Evolutionary conservation across 192 early-diverging fungal species (phyloP).

Genomic region (Coemansia sp.): DNA sequence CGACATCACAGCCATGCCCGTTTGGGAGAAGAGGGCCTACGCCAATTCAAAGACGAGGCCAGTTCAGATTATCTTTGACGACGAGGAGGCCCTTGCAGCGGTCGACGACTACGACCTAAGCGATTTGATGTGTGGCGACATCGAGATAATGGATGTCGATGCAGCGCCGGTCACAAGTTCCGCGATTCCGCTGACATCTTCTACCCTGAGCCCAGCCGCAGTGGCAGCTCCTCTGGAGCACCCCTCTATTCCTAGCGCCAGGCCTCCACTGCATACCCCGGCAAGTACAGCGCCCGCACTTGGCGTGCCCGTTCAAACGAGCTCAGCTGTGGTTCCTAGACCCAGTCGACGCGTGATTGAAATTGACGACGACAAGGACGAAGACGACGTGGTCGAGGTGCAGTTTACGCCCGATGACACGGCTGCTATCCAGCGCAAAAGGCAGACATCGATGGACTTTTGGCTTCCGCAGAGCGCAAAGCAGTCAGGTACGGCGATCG

Average conservation of each 20-base stretch:
- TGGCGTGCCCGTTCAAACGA: not conserved
- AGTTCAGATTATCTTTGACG: conserved; percentile 42
- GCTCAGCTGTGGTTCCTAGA: not conserved
- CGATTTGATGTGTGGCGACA: conserved; percentile 18
- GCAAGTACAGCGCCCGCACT: not conserved
- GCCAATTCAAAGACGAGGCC: conserved; percentile 26
- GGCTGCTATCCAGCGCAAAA: not conserved
- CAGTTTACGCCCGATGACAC: conserved; percentile 20
- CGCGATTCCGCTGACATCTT: not conserved
- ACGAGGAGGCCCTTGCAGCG: conserved; percentile 36
- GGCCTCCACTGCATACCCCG: not conserved
- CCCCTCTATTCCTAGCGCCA: not conserved
- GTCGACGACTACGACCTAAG: conserved; percentile 28
- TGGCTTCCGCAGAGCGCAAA: conserved; percentile 17
- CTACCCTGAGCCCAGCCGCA: not conserved
- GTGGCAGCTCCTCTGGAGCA: not conserved
- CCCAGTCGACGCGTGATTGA: not conserved
- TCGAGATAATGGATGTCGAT: conserved; percentile 2
- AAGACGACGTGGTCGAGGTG: conserved; percentile 9
- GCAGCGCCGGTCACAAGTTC: not conserved
- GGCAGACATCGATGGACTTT: conserved; percentile 35
- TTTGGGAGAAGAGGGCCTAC: conserved; percentile 28
- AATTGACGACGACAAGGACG: not conserved
- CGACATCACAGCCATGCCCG: conserved; percentile 14
- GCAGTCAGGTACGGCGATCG: not conserved